Conservation (phyloP, 345 rosid species). For the Jatropha curcas region DNA sequence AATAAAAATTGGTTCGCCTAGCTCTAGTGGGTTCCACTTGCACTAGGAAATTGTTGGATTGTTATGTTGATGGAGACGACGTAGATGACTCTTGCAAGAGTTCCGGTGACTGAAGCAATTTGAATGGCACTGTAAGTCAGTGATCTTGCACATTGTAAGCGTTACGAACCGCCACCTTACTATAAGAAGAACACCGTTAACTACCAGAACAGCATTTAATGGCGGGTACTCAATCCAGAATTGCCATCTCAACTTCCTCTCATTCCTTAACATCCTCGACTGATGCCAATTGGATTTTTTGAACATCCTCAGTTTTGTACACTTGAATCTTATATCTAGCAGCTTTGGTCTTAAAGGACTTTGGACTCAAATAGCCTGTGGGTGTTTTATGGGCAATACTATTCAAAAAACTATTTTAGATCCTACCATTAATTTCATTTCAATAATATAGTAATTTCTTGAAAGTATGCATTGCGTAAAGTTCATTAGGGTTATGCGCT, state of each 20-base stretch:
- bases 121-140: conserved; percentile 65
- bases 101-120: conserved; percentile 67
- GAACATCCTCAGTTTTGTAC: neutral
- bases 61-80: conserved; percentile 25
- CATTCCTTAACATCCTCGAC: conserved; percentile 46
- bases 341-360: no score
- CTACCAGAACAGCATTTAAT: conserved; percentile 64
- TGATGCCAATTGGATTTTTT: neutral
- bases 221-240: conserved; percentile 82
- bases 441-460: no score
- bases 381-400: no score
- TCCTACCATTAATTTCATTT: no score
- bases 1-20: neutral
- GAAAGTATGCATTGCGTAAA: no score
- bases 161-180: conserved; percentile 61
- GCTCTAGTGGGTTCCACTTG: no score
- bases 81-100: conserved; percentile 33
- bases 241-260: conserved; percentile 68
- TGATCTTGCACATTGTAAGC: conserved; percentile 78
- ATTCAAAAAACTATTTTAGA: no score
- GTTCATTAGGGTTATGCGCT: no score
- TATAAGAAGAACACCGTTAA: conserved; percentile 55
- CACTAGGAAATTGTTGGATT: conserved; percentile 1
- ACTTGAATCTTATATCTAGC: no score
- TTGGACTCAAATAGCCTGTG: no score